Conservation (phyloP, 2,329 filamentous ascomycete genomes). For the Fusarium papillatum region DNA sequence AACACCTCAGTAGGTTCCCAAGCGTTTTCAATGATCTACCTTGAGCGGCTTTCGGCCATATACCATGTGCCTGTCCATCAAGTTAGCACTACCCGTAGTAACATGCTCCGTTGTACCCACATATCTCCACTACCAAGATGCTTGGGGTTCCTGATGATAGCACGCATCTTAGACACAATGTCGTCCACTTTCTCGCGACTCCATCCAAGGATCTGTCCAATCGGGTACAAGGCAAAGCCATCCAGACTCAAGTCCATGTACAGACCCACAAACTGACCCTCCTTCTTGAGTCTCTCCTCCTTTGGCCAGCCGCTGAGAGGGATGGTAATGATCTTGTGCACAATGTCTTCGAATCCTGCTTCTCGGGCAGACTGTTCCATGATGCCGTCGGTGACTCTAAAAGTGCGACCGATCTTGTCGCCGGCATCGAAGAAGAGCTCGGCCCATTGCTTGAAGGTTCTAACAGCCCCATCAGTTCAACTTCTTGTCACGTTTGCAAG, state of each 20-base stretch:
- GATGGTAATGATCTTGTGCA: conserved; percentile 12
- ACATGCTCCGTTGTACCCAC: not conserved
- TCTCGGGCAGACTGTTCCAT: conserved; percentile 16
- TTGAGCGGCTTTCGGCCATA: conserved; percentile 17
- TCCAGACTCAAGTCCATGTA: conserved; percentile 28
- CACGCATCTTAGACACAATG: conserved; percentile 17
- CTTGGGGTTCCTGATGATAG: conserved; percentile 8
- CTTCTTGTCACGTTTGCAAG: too few relatives aligned
- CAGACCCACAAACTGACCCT: conserved; percentile 24
- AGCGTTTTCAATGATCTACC: too few relatives aligned
- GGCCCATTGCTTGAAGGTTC: conserved; percentile 31
- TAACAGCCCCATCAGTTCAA: not conserved
- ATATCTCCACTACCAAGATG: conserved; percentile 11
- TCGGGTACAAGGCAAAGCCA: conserved; percentile 19
- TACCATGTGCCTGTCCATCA: conserved; percentile 8
- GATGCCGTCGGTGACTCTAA: conserved; percentile 21
- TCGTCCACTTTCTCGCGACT: conserved; percentile 13
- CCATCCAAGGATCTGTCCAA: conserved; percentile 23
- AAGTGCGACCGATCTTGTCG: conserved; percentile 25
- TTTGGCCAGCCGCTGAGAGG: conserved; percentile 28
- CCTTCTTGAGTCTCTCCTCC: conserved; percentile 21
- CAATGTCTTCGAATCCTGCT: conserved; percentile 19
- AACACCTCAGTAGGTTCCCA: too few relatives aligned
- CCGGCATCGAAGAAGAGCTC: conserved; percentile 33
- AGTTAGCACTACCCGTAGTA: not conserved